These are phyloP conservation scores for Fraxinus anomala DNA, from an alignment of 257 asterid species.

Conservation along the genomic window DNA sequence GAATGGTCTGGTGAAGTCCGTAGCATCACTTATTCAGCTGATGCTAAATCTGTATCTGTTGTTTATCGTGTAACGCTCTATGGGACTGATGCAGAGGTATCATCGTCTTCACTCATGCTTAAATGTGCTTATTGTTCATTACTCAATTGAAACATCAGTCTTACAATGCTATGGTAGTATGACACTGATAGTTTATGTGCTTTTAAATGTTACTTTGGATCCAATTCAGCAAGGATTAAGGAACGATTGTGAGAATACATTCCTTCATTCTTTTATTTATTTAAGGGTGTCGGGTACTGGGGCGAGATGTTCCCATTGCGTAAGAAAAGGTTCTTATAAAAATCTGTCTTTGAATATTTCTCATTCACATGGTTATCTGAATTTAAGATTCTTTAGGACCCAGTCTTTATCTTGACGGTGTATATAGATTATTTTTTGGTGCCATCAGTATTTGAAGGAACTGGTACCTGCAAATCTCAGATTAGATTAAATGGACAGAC, in stretches of 20 bases:
- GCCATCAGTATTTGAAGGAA: background rate
- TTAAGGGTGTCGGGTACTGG: background rate
- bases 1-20: slow-evolving; percentile 88
- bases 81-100: slow-evolving; percentile 96
- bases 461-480: background rate
- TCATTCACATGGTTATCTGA: background rate
- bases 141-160: background rate
- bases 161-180: background rate
- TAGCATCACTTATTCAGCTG: slow-evolving; percentile 66
- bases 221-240: background rate
- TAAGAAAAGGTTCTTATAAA: background rate
- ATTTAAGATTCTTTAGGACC: too few species aligned
- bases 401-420: background rate
- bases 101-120: background rate
- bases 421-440: background rate
- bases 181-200: background rate
- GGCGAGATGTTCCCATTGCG: background rate
- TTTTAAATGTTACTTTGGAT: background rate
- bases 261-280: background rate
- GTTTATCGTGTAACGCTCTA: slow-evolving; percentile 83
- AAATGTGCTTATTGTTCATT: background rate
- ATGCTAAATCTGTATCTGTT: slow-evolving; percentile 71
- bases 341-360: too few species aligned
- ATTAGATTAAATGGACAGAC: background rate
- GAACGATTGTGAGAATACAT: background rate